Conservation (phyloP, 2,329 filamentous ascomycete species). For the Diaporthe amygdali region DNA sequence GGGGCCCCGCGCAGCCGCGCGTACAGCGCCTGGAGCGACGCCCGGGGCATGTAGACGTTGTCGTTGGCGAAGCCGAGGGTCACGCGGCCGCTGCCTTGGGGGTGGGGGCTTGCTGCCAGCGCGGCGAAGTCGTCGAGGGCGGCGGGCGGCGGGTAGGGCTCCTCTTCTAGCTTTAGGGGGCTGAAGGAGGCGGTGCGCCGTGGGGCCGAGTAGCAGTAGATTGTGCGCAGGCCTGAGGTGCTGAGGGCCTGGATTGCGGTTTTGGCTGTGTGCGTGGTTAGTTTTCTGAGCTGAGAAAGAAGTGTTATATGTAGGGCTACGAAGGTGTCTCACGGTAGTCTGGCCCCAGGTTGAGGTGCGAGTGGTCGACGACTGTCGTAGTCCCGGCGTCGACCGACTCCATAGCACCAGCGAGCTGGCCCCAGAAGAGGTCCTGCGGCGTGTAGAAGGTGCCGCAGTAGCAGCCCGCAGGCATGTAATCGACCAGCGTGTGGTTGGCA, state of each 20-base stretch:
- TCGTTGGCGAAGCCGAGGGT: conserved; percentile 50
- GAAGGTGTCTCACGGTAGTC: conserved; percentile 34
- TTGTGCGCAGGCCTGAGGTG: conserved; percentile 49
- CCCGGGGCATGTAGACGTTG: conserved; percentile 42
- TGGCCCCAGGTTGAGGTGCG: conserved; percentile 38
- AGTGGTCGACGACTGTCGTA: conserved; percentile 46
- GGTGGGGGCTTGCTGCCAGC: conserved; percentile 35
- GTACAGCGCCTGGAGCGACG: conserved; percentile 43
- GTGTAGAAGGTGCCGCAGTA: conserved; percentile 40
- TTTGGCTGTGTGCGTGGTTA: conserved; percentile 10
- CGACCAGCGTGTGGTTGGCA: conserved; percentile 31
- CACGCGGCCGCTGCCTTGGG: conserved; percentile 40
- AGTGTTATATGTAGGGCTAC: too few relatives aligned
- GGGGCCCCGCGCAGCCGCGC: conserved; percentile 36
- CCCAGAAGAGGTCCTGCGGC: conserved; percentile 51
- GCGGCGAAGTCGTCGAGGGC: conserved; percentile 41
- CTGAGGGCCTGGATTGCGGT: conserved; percentile 45
- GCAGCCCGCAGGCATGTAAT: conserved; percentile 40
- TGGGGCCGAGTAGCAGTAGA: conserved; percentile 48
- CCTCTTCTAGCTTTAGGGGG: conserved; percentile 32
- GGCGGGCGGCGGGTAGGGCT: conserved; percentile 35
- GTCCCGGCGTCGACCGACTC: conserved; percentile 47
- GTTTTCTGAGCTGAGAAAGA: conserved; percentile 29
- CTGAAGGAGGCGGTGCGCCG: conserved; percentile 36
- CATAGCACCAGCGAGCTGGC: conserved; percentile 44